Percentiles rank a stretch among this genome's conserved stretches.
Conservation (phyloP, 257 asterid species). For the Plantago major region DNA sequence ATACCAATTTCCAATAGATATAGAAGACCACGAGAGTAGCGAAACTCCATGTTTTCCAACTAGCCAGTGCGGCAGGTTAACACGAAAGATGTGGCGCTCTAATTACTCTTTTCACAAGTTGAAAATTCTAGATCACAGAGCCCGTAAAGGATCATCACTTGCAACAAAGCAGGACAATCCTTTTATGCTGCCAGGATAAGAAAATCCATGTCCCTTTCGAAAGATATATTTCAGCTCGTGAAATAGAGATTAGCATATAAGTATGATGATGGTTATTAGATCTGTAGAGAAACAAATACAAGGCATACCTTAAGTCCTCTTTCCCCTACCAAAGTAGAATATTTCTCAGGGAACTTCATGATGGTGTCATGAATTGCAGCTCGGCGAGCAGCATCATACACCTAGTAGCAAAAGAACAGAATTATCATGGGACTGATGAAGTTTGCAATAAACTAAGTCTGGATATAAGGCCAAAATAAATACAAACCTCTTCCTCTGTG, state of each 20-base stretch:
- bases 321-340: slow-evolving; percentile 91
- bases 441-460: background rate
- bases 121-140: too few species aligned
- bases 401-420: slow-evolving; percentile 41
- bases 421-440: slow-evolving; percentile 11
- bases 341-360: slow-evolving; percentile 78
- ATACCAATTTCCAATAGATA: background rate
- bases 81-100: too few species aligned
- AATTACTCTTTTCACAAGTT: too few species aligned
- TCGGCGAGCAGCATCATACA: slow-evolving; percentile 85
- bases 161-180: background rate
- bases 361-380: slow-evolving; percentile 95
- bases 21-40: too few species aligned
- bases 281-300: slow-evolving; percentile 4
- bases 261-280: too few species aligned
- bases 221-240: background rate
- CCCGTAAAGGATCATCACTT: too few species aligned
- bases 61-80: too few species aligned
- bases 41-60: too few species aligned
- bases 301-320: slow-evolving; percentile 89
- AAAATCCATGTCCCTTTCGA: background rate
- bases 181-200: background rate
- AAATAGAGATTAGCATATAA: too few species aligned
- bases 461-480: slow-evolving; percentile 10
- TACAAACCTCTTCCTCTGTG: slow-evolving; percentile 78